phyloP scores from a whole-genome alignment of 1,139 yeast genomes.

The Protomyces gravidus region DNA sequence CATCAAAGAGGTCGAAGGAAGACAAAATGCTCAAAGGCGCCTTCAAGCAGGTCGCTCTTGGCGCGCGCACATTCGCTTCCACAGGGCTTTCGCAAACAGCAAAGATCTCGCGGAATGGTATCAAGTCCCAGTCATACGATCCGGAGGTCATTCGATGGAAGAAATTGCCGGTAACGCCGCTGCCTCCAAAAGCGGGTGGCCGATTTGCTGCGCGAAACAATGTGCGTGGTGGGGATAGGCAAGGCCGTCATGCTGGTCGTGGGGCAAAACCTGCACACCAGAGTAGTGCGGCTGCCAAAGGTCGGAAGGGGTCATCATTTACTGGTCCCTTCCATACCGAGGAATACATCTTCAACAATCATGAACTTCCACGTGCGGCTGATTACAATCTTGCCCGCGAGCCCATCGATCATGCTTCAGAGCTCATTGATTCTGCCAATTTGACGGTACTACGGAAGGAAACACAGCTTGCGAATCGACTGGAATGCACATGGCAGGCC shows the following conservation, averaged over 20 bases:
- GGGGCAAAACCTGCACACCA: too few species aligned
- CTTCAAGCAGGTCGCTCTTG: not conserved
- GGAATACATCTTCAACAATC: constrained; percentile 17
- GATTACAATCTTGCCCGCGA: constrained; percentile 11
- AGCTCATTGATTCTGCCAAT: constrained; percentile 4
- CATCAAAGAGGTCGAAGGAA: not conserved
- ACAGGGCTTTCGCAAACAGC: too few species aligned
- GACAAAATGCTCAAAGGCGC: not conserved
- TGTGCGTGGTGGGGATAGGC: too few species aligned
- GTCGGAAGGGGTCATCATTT: not conserved
- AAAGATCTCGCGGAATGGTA: too few species aligned
- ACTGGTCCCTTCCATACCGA: not conserved
- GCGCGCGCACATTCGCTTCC: not conserved
- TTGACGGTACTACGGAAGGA: not conserved
- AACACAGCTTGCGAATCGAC: not conserved
- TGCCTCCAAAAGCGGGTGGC: too few species aligned
- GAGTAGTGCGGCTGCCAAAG: too few species aligned
- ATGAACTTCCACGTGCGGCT: constrained; percentile 9
- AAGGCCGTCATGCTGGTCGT: too few species aligned
- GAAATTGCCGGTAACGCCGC: too few species aligned
- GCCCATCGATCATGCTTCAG: constrained; percentile 11
- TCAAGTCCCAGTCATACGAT: too few species aligned
- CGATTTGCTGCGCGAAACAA: too few species aligned
- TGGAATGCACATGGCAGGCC: not conserved
- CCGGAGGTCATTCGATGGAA: too few species aligned